Evolutionary conservation across 495 filamentous ascomycete genomes (phyloP).

Genomic region (Penicillium herquei): DNA sequence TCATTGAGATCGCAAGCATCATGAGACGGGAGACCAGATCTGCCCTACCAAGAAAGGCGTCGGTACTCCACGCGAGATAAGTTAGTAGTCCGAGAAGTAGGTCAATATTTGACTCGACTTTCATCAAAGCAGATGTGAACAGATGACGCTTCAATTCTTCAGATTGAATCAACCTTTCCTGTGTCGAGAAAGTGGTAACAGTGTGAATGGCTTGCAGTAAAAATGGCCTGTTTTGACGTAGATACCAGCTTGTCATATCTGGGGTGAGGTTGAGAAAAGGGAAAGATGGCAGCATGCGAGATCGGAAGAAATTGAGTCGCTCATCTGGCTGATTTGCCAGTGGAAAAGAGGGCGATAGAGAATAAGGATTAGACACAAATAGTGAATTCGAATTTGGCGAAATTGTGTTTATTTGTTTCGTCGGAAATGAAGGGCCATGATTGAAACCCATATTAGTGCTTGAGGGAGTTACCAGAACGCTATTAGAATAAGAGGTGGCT

Average conservation of each 20-base stretch:
- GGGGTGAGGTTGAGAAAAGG: conserved; percentile 38
- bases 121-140: conserved; percentile 21
- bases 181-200: conserved; percentile 25
- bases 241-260: conserved; percentile 19
- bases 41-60: conserved; percentile 31
- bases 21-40: conserved; percentile 25
- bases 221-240: conserved; percentile 23
- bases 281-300: conserved; percentile 38
- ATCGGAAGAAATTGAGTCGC: conserved; percentile 37
- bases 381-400: background rate
- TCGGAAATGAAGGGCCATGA: background rate
- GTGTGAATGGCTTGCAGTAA: conserved; percentile 25
- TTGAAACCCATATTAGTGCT: background rate
- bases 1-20: conserved; percentile 31
- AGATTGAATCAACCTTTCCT: conserved; percentile 14
- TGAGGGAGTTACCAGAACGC: background rate
- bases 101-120: conserved; percentile 27
- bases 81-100: conserved; percentile 28
- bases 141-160: conserved; percentile 25
- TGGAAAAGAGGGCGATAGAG: background rate
- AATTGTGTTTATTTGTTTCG: background rate
- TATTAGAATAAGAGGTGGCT: background rate
- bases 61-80: conserved; percentile 33
- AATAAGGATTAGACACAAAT: background rate
- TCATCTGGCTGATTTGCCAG: conserved; percentile 34